These are phyloP conservation scores for Jacaranda mimosifolia DNA, from an alignment of 257 asterid species.

Conservation along the genomic window DNA sequence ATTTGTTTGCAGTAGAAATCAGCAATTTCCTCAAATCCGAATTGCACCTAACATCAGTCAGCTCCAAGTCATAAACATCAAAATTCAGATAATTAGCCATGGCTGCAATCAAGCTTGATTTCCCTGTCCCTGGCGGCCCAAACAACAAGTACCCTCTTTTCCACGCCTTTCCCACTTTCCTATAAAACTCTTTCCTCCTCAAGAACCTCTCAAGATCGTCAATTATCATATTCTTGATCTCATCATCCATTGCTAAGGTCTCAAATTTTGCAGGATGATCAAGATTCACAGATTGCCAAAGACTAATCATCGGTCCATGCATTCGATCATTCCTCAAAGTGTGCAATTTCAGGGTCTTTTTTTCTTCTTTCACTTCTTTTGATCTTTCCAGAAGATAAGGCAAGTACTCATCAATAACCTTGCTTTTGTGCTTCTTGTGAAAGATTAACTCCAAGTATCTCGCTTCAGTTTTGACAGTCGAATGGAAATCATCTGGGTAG, in stretches of 20 bases:
- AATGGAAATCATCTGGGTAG: background rate
- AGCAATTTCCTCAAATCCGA: constrained; percentile 56
- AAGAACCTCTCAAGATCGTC: constrained; percentile 61
- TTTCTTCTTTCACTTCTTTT: constrained; percentile 32
- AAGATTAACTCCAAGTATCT: constrained; percentile 45
- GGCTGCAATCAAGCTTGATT: constrained; percentile 84
- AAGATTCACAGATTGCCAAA: constrained; percentile 59
- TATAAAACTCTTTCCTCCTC: constrained; percentile 62
- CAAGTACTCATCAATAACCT: constrained; percentile 50
- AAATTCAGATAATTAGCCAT: constrained; percentile 74
- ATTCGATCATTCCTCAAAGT: constrained; percentile 38
- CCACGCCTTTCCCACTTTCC: constrained; percentile 78
- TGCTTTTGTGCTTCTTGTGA: constrained; percentile 41
- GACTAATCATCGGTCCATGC: background rate
- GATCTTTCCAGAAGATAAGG: constrained; percentile 60
- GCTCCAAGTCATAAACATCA: constrained; percentile 80
- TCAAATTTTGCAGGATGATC: constrained; percentile 71
- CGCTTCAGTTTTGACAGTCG: constrained; percentile 26
- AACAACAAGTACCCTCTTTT: constrained; percentile 76
- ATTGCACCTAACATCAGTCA: constrained; percentile 50
- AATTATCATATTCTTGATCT: constrained; percentile 43
- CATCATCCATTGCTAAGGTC: constrained; percentile 64
- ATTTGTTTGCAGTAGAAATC: constrained; percentile 57
- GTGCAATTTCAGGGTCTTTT: constrained; percentile 44
- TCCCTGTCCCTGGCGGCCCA: constrained; percentile 94